phyloP scores from a whole-genome alignment of 2,329 filamentous ascomycete genomes.

The Huntiella savannae region DNA sequence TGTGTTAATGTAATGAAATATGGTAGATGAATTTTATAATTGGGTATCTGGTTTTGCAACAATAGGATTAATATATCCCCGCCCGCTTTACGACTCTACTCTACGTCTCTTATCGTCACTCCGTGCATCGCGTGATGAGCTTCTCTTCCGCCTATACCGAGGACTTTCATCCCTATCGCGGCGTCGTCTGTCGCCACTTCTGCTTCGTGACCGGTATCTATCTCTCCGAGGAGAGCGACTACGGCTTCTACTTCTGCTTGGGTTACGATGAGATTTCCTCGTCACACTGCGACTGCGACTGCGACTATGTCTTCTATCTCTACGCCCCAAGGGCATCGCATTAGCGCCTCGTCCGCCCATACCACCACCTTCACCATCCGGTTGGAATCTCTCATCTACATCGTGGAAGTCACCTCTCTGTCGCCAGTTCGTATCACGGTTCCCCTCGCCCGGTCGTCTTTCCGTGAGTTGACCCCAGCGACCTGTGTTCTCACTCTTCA shows the following conservation, averaged over 20 bases:
- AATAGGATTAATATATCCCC: conserved; percentile 12
- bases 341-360: conserved; percentile 44
- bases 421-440: conserved; percentile 11
- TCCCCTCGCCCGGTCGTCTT: conserved; percentile 24
- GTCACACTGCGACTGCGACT: conserved; percentile 11
- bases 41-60: neutral
- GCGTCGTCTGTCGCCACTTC: conserved; percentile 18
- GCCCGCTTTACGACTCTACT: conserved; percentile 26
- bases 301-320: conserved; percentile 11
- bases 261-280: neutral
- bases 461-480: conserved; percentile 50
- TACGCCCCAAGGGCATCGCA: conserved; percentile 44
- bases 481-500: conserved; percentile 80
- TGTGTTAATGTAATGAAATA: no score
- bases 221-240: conserved; percentile 16
- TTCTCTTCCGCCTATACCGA: conserved; percentile 24
- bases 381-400: conserved; percentile 47
- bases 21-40: neutral
- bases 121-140: conserved; percentile 34
- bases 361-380: conserved; percentile 33
- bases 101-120: conserved; percentile 40
- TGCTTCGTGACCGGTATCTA: conserved; percentile 15
- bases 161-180: conserved; percentile 14
- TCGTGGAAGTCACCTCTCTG: conserved; percentile 16
- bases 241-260: conserved; percentile 13